Conservation (phyloP, 2,329 filamentous ascomycete species). For the Pseudocercospora fijiensis region DNA sequence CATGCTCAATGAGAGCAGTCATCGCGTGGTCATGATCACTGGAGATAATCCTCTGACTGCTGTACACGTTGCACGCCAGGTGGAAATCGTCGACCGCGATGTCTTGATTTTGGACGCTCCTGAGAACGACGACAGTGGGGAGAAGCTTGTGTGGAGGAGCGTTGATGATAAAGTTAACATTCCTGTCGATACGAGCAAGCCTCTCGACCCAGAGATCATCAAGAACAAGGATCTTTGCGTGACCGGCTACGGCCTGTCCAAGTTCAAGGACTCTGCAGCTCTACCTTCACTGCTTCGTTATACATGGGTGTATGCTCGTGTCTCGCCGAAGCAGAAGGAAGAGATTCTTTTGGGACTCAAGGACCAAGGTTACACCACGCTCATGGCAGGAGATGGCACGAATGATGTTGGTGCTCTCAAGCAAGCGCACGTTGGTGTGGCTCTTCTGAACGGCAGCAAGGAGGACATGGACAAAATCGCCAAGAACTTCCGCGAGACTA, state of each 20-base stretch:
- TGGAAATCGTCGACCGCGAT: conserved; percentile 96
- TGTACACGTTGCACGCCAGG: conserved; percentile 89
- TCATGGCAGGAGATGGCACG: conserved; percentile 98
- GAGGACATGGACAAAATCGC: conserved; percentile 89
- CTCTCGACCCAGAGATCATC: conserved; percentile 77
- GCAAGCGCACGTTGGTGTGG: conserved; percentile 95
- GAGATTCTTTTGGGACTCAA: conserved; percentile 96
- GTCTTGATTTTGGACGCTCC: conserved; percentile 93
- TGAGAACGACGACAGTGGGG: conserved; percentile 78
- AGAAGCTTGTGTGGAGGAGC: conserved; percentile 88
- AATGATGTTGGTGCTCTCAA: conserved; percentile 98
- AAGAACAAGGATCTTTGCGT: conserved; percentile 88
- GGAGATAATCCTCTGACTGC: conserved; percentile 97
- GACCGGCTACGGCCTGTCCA: conserved; percentile 87
- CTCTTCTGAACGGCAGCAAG: conserved; percentile 88
- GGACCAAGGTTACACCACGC: conserved; percentile 93
- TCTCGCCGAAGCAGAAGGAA: conserved; percentile 98
- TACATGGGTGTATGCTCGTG: conserved; percentile 96
- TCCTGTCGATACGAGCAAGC: conserved; percentile 74
- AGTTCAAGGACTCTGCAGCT: conserved; percentile 78
- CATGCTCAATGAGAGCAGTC: conserved; percentile 98
- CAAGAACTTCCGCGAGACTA: conserved; percentile 89
- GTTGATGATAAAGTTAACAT: conserved; percentile 87
- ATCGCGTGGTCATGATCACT: conserved; percentile 98
- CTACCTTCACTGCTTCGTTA: conserved; percentile 78